Evolutionary conservation across 1,284 basidiomycete species (phyloP).

Genomic region (Irpex lacteus): DNA sequence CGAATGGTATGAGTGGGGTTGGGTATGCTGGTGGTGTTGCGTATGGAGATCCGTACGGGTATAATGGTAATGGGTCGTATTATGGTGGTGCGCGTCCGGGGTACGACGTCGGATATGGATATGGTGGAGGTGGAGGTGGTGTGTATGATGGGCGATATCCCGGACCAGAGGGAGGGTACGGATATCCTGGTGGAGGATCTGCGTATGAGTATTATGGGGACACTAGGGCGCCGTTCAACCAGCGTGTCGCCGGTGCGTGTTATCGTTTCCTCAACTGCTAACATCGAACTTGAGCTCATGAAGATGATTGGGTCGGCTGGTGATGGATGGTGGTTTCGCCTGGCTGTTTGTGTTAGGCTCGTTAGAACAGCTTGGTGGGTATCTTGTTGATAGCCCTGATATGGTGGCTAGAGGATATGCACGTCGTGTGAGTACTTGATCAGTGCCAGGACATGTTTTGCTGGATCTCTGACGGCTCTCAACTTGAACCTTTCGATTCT

Average conservation of each 20-base stretch:
- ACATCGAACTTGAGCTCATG: background rate
- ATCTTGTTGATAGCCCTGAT: background rate
- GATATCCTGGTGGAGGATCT: background rate
- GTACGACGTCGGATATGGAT: background rate
- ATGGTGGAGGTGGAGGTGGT: background rate
- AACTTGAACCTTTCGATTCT: no score
- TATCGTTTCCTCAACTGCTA: background rate
- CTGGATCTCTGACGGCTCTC: no score
- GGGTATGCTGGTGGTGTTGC: background rate
- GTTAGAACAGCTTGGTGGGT: background rate
- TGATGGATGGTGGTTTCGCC: background rate
- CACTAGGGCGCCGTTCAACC: background rate
- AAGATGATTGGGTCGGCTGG: background rate
- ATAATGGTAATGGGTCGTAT: background rate
- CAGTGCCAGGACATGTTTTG: no score
- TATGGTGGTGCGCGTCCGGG: no score
- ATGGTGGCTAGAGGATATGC: background rate
- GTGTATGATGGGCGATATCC: background rate
- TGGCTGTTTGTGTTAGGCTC: background rate
- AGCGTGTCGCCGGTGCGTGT: background rate
- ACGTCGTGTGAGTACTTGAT: background rate
- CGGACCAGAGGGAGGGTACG: background rate
- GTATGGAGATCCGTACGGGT: background rate
- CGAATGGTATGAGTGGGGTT: background rate
- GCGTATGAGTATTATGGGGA: background rate